Base-by-base conservation (phyloP, 495 filamentous ascomycete genomes). In the Talaromyces wortmannii region DNA sequence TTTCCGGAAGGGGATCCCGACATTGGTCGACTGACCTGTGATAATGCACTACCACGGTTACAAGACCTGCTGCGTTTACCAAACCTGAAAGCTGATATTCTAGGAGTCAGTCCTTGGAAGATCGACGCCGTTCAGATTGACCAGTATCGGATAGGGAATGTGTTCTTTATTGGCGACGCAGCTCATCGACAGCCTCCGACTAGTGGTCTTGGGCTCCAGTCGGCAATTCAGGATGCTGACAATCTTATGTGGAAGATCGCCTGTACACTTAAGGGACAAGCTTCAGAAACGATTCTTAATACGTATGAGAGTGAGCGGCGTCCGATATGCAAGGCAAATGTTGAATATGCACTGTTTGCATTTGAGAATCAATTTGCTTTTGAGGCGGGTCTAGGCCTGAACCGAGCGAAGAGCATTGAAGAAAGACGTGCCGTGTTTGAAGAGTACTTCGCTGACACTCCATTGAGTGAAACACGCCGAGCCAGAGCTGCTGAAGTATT, bases 211-310 rank as follows among this genome's bases (percentile, higher is more conserved):
- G 87, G 87, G 15, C 89, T 90, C 85, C 90, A 91, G 60, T 80
- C 84, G 1, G 74, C 68, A 10, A 82, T 86, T 67, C 79, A 84
- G 61, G 83, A 85, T 58, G 60, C 61, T 63, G 87, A 82, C 63
- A 90, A 90, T 55, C 76, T 90, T 1, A 85, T 82, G 30, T 90
- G 87, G 87, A 91, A 91, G 66, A 71, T 91, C 17, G 77, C 78
- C 0, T 66, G 79, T 36, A 84, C 86, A 2, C 69, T 81, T 50
- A 79, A 79, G 29, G 79, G 72, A 15, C 71, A 80, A 47, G 62
- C 75, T 0, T 69, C 77, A 23, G 74, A 68, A 1, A 69, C 72
- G 1, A 72, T 91, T 17, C 74, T 92, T 4, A 70, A 73, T 31
- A 90, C 87, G 4, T 92, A 92, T 68, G 76, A 87, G 60, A 67